Evolutionary conservation across 2,329 filamentous ascomycete species (phyloP).

Genomic region (Ophiostoma tasmaniense): DNA sequence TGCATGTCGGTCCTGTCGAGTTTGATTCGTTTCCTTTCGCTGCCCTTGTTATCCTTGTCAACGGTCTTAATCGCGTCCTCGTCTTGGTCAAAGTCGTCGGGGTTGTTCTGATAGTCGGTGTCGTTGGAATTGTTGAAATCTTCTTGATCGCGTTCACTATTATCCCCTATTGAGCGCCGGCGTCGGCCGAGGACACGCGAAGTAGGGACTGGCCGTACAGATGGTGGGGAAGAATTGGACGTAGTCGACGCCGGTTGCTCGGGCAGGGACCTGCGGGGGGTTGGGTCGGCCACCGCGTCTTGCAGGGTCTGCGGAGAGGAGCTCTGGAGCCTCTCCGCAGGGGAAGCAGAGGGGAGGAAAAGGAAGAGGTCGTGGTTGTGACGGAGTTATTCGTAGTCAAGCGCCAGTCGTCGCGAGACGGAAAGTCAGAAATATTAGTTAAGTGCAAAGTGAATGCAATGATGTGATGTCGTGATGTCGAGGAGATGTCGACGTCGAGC

Average conservation of each 20-base stretch:
- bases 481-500: neutral
- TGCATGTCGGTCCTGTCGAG: neutral
- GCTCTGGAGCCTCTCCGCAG: slow-evolving; percentile 20
- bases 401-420: neutral
- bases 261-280: slow-evolving; percentile 19
- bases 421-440: neutral
- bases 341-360: slow-evolving; percentile 7
- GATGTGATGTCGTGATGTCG: neutral
- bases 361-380: neutral
- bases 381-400: neutral
- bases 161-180: slow-evolving; percentile 39
- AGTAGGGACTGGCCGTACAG: slow-evolving; percentile 4
- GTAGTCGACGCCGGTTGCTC: slow-evolving; percentile 12
- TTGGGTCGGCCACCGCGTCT: slow-evolving; percentile 22
- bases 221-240: neutral
- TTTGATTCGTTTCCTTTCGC: neutral
- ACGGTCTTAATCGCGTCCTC: neutral
- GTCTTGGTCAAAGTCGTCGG: neutral
- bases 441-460: neutral
- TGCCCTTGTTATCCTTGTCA: slow-evolving; percentile 1
- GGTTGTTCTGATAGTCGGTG: neutral
- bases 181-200: slow-evolving; percentile 47
- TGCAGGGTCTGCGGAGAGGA: slow-evolving; percentile 17
- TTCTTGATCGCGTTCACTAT: slow-evolving; percentile 23
- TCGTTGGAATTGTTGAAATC: slow-evolving; percentile 11